Conservation (phyloP, 2,329 filamentous ascomycete species). For the Talaromyces islandicus region DNA sequence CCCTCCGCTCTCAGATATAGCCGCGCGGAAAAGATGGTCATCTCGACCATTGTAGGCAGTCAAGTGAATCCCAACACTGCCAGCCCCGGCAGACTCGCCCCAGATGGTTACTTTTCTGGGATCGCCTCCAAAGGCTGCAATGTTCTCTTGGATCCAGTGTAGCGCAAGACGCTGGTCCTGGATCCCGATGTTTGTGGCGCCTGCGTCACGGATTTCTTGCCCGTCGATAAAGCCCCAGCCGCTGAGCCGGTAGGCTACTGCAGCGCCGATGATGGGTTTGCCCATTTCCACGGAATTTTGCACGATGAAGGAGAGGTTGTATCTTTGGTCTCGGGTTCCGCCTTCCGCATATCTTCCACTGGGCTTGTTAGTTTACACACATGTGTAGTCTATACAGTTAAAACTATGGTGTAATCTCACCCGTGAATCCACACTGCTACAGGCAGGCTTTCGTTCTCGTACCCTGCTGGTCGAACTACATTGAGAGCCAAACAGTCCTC, state of each 20-base stretch:
- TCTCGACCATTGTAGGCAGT: conserved; percentile 65
- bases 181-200: conserved; percentile 42
- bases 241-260: conserved; percentile 40
- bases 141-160: conserved; percentile 52
- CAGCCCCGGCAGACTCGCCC: conserved; percentile 52
- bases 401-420: not conserved
- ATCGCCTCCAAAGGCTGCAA: conserved; percentile 52
- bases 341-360: conserved; percentile 37
- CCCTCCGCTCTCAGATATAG: conserved; percentile 70
- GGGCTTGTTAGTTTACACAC: not conserved
- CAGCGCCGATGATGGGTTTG: conserved; percentile 41
- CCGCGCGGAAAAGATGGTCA: conserved; percentile 70
- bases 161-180: conserved; percentile 52
- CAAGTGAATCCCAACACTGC: conserved; percentile 73
- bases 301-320: conserved; percentile 33
- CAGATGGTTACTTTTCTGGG: conserved; percentile 44
- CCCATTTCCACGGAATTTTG: conserved; percentile 33
- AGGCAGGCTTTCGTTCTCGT: conserved; percentile 30
- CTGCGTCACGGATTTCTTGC: conserved; percentile 3
- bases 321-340: conserved; percentile 24
- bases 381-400: not conserved
- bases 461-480: conserved; percentile 48
- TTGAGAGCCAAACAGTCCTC: conserved; percentile 63
- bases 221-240: conserved; percentile 32
- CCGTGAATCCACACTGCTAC: conserved; percentile 42